A percentile compares a stretch with the other conserved stretches of the same genome.
phyloP scores from a whole-genome alignment of 2,329 filamentous ascomycete species.

The Penicillium crustosum region DNA sequence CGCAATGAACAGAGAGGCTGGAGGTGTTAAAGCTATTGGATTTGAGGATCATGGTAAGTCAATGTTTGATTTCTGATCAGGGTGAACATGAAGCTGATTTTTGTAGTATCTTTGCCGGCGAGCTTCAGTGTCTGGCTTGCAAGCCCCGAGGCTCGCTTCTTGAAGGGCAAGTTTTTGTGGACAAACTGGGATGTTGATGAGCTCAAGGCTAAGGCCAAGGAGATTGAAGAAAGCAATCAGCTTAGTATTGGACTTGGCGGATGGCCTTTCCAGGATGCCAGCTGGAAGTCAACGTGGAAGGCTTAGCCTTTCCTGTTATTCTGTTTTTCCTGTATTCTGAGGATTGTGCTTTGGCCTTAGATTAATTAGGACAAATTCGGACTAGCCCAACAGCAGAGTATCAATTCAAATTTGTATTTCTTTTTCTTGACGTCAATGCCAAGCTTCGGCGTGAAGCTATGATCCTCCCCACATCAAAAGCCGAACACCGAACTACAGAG shows the following conservation, averaged over 20 bases:
- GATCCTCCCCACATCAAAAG: not conserved
- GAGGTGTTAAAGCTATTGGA: no score
- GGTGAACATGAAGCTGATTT: not conserved
- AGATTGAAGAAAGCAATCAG: not conserved
- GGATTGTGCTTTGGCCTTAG: no score
- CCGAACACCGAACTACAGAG: not conserved
- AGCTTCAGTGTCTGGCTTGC: not conserved
- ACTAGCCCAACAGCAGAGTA: no score
- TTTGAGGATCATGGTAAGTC: no score
- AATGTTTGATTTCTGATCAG: not conserved
- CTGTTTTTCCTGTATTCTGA: no score
- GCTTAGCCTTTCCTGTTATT: not conserved
- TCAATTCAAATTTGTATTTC: no score
- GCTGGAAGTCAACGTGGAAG: not conserved
- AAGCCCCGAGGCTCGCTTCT: not conserved
- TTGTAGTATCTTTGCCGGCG: not conserved
- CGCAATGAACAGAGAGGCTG: no score
- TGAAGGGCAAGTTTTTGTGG: not conserved
- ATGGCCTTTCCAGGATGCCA: not conserved
- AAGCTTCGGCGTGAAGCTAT: no score
- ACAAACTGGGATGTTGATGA: not conserved
- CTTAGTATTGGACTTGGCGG: not conserved
- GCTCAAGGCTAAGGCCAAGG: not conserved
- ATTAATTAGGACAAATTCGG: no score
- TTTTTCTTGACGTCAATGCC: no score